Base-by-base conservation (phyloP, 805 yeast species). In the Naumovozyma baii region DNA sequence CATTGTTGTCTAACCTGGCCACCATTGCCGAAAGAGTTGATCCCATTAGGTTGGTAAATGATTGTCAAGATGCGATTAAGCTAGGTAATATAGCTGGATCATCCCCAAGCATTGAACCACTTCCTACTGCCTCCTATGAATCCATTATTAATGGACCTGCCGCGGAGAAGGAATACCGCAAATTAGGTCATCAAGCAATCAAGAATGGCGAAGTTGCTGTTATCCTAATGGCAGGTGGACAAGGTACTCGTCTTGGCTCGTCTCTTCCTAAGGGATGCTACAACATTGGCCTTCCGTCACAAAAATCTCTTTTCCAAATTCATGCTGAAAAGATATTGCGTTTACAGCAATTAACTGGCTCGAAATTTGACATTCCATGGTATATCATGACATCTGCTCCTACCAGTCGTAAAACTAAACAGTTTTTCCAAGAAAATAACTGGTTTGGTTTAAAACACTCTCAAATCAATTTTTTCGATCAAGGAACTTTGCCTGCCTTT, bases 201-300 rank as follows among this genome's bases (percentile, higher is more conserved):
- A 61, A 74, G 14, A 60, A 67, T 12, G 80, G 80, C 47, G 75
- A 82, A 53, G 97, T 90, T 18, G 98, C 86, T 26, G 90, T 92
- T 4, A 69, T 92, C 33, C 68, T 92, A 38, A 81, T 92, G 83
- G 96, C 99, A 10, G 99, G 99, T 41, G 99, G 99, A 37, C 98
- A 92, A 62, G 99, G 99, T 25, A 83, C 96, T 5, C 72, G 99
- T 46, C 69, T 92, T 39, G 98, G 98, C 1, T 86, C 95, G 1
- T 66, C 78, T 3, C 76, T 68, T 18, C 99, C 99, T 29, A 92
- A 92, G 62, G 99, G 99, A 1, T 90, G 96, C 62, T 92, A 76
- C 57, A 76, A 90, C 58, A 80, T 92, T 44, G 81, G 81, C 0
- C 72, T 92, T 37, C 95, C 96, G 1, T 83, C 95, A 2, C 70